Conservation (phyloP, 176 grass and related monocot species). For the Oryza nivara region DNA sequence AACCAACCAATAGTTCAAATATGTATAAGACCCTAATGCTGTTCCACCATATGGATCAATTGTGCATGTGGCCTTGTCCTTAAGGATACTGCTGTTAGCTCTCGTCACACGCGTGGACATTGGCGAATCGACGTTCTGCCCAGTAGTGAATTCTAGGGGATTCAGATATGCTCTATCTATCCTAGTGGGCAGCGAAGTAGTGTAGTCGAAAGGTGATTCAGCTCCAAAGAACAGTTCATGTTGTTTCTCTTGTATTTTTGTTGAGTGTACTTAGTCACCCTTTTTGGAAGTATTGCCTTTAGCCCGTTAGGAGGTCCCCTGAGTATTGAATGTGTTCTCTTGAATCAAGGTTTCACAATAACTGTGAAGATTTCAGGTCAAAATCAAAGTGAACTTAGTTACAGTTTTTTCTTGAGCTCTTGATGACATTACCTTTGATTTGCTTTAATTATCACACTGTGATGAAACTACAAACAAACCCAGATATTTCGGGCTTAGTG, state of each 20-base stretch:
- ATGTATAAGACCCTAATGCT: not conserved
- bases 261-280: too few species aligned
- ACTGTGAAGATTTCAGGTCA: not conserved
- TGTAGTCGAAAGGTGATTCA: not conserved
- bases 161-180: not conserved
- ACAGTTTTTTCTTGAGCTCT: not conserved
- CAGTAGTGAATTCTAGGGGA: not conserved
- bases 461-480: not conserved
- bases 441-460: slow-evolving; percentile 1
- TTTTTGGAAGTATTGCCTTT: too few species aligned
- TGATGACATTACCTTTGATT: slow-evolving; percentile 12
- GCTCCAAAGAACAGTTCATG: not conserved
- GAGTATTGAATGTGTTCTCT: too few species aligned
- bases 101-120: too few species aligned
- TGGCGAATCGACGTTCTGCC: too few species aligned
- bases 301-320: too few species aligned
- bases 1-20: slow-evolving; percentile 12
- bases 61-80: not conserved
- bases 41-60: not conserved
- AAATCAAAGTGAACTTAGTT: not conserved
- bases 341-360: too few species aligned
- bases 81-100: not conserved
- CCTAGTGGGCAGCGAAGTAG: too few species aligned
- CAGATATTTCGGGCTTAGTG: too few species aligned
- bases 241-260: too few species aligned